phyloP scores from a whole-genome alignment of 352 stramenopile species.

The Pythium rishiriense region DNA sequence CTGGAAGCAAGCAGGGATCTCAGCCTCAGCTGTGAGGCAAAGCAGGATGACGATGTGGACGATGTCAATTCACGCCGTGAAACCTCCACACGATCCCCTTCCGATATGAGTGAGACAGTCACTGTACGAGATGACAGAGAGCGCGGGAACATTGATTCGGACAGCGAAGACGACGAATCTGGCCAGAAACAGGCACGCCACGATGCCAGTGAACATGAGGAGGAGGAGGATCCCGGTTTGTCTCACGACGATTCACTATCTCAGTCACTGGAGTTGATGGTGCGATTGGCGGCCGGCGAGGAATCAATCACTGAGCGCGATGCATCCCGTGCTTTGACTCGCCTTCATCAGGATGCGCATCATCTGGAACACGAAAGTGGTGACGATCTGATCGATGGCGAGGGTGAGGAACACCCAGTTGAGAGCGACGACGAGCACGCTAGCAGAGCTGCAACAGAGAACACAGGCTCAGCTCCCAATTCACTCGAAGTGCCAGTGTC shows the following conservation, averaged over 20 bases:
- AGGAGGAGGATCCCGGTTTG: not conserved
- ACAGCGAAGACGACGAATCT: not conserved
- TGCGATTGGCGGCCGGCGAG: conserved; percentile 6
- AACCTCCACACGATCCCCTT: too few species aligned
- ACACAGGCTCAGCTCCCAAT: too few species aligned
- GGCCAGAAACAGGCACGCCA: not conserved
- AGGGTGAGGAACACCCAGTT: not conserved
- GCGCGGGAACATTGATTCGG: not conserved
- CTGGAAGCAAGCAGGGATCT: not conserved
- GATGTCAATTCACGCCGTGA: too few species aligned
- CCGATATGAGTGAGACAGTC: too few species aligned
- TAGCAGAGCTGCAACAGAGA: not conserved
- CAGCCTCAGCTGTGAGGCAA: too few species aligned
- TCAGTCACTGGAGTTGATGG: conserved; percentile 13
- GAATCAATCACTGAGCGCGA: not conserved
- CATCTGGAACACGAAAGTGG: not conserved
- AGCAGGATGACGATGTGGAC: too few species aligned
- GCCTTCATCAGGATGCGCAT: not conserved
- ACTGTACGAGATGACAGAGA: too few species aligned
- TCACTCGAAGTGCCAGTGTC: not conserved
- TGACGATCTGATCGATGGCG: not conserved
- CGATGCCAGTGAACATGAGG: not conserved
- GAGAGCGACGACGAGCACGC: not conserved
- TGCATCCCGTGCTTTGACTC: not conserved
- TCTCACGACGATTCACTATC: conserved; percentile 11